Percentiles rank a stretch among this genome's conserved stretches.
These are phyloP conservation scores for Tuber indicum DNA, from an alignment of 495 filamentous ascomycete species.

Conservation along the genomic window DNA sequence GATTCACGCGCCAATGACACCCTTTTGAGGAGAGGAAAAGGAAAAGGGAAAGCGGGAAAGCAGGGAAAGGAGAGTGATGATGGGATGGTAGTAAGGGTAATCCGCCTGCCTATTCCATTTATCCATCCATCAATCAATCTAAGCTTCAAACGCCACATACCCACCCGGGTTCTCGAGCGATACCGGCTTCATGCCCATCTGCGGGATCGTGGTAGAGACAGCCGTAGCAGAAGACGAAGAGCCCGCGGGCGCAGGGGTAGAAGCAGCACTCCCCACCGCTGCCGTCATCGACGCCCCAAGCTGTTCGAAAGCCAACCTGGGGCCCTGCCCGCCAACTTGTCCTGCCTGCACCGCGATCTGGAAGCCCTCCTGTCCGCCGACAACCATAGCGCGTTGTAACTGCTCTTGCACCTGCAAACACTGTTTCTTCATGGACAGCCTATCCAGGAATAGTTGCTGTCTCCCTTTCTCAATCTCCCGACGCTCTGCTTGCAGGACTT, in stretches of 20 bases:
- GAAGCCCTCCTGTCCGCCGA: slow-evolving; percentile 48
- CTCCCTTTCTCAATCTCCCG: slow-evolving; percentile 83
- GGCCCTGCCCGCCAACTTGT: slow-evolving; percentile 46
- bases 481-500: slow-evolving; percentile 81
- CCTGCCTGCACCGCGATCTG: slow-evolving; percentile 24
- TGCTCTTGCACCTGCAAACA: slow-evolving; percentile 74
- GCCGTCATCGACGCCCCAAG: slow-evolving; percentile 43
- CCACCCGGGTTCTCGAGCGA: slow-evolving; percentile 54
- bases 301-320: slow-evolving; percentile 50
- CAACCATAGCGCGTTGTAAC: slow-evolving; percentile 56
- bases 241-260: slow-evolving; percentile 48
- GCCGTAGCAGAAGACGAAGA: slow-evolving; percentile 37
- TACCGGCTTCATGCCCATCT: slow-evolving; percentile 55
- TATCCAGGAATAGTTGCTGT: slow-evolving; percentile 87
- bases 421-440: slow-evolving; percentile 79
- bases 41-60: not conserved
- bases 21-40: slow-evolving; percentile 1
- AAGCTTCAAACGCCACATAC: slow-evolving; percentile 38
- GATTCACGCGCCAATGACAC: not conserved
- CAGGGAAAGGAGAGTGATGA: not conserved
- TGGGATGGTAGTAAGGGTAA: not conserved
- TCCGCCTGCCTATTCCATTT: not conserved
- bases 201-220: slow-evolving; percentile 45
- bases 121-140: slow-evolving; percentile 16
- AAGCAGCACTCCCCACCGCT: slow-evolving; percentile 50